These are phyloP conservation scores for Neonectria neomacrospora DNA, from an alignment of 2,329 filamentous ascomycete genomes.

Conservation along the genomic window DNA sequence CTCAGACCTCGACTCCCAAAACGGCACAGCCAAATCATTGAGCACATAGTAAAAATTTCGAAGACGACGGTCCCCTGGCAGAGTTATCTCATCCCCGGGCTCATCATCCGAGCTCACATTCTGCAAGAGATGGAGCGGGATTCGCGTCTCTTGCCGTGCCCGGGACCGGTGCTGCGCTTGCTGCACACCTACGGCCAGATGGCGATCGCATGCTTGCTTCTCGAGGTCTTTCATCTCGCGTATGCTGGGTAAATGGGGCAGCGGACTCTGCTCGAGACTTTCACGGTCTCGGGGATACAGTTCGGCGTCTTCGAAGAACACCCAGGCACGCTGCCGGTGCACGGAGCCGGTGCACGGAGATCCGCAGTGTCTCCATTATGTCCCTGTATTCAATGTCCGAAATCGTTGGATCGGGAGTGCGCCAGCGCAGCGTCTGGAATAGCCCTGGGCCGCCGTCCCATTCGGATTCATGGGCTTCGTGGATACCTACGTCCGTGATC, in stretches of 20 bases:
- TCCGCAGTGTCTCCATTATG: neutral
- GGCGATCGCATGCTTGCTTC: neutral
- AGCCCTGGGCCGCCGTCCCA: neutral
- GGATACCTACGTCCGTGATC: neutral
- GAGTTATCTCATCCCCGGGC: neutral
- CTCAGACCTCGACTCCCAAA: neutral
- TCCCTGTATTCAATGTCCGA: neutral
- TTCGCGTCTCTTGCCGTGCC: neutral
- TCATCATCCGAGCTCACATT: neutral
- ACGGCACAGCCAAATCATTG: neutral
- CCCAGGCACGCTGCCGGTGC: neutral
- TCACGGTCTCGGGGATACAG: neutral
- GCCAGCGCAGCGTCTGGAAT: neutral
- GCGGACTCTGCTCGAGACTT: neutral
- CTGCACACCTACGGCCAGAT: neutral
- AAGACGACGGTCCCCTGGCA: neutral
- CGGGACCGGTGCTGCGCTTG: neutral
- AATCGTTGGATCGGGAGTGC: neutral
- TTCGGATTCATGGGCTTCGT: neutral
- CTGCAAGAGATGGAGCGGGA: neutral
- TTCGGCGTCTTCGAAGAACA: neutral
- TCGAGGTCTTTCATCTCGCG: neutral
- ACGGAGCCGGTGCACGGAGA: no score
- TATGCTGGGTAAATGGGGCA: neutral
- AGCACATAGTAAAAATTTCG: neutral